Evolutionary conservation across 768 basidiomycete genomes (phyloP).

Genomic region (Russula olivacea): DNA sequence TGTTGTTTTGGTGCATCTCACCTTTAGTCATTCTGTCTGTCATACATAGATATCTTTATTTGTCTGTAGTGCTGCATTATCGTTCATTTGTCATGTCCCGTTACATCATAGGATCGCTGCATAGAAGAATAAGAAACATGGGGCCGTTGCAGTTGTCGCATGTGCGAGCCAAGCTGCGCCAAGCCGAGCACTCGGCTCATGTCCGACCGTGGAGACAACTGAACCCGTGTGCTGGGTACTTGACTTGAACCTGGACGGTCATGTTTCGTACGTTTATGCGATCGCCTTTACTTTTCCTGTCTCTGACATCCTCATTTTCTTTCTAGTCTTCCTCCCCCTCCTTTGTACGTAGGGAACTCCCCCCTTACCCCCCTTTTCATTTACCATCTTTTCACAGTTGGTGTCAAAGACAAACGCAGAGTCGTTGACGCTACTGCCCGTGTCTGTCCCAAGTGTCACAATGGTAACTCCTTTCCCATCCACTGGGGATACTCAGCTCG

Average conservation of each 20-base stretch:
- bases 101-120: constrained; percentile 12
- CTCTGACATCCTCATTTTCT: neutral
- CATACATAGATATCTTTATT: constrained; percentile 27
- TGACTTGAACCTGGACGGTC: neutral
- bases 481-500: constrained; percentile 10
- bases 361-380: neutral
- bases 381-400: constrained; percentile 42
- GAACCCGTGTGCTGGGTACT: neutral
- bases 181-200: neutral
- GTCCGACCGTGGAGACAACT: neutral
- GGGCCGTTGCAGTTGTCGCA: neutral
- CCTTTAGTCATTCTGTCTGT: constrained; percentile 11
- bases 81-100: neutral
- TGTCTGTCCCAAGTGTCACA: constrained; percentile 67
- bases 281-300: neutral
- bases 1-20: constrained; percentile 16
- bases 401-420: constrained; percentile 56
- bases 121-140: neutral
- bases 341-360: constrained; percentile 29
- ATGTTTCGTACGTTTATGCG: constrained; percentile 13
- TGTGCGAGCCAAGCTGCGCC: neutral
- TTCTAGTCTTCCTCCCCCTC: constrained; percentile 35
- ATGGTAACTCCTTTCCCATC: constrained; percentile 40
- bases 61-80: constrained; percentile 23
- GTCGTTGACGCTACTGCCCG: constrained; percentile 48